Conservation (phyloP, 176 grass and related monocot genomes). For the Triticum monococcum region DNA sequence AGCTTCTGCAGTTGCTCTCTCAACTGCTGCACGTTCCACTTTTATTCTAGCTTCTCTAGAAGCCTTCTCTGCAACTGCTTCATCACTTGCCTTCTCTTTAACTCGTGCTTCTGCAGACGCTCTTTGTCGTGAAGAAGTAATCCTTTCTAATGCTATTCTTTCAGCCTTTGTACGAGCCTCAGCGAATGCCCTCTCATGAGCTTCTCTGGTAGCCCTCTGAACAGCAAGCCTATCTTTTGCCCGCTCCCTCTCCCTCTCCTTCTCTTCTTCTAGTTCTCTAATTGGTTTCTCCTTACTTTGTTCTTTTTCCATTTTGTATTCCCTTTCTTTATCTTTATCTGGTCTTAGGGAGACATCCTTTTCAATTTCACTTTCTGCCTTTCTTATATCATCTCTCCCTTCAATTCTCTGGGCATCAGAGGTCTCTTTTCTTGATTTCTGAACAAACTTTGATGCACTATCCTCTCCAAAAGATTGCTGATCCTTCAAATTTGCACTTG, state of each 20-base stretch:
- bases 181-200: constrained; percentile 66
- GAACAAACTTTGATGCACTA: constrained; percentile 24
- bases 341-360: constrained; percentile 16
- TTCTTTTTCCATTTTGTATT: constrained; percentile 50
- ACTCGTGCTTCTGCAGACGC: constrained; percentile 59
- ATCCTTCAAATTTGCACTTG: constrained; percentile 5
- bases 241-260: constrained; percentile 75
- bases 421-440: constrained; percentile 38
- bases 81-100: constrained; percentile 57
- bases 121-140: constrained; percentile 73
- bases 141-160: constrained; percentile 70
- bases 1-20: constrained; percentile 86
- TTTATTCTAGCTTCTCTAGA: constrained; percentile 76
- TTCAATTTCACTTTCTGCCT: constrained; percentile 31
- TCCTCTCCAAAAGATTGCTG: constrained; percentile 29
- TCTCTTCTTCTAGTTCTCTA: constrained; percentile 64
- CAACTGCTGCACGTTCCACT: constrained; percentile 88
- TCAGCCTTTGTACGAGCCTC: constrained; percentile 70
- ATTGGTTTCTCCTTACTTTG: constrained; percentile 46
- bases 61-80: constrained; percentile 55
- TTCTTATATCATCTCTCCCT: constrained; percentile 39
- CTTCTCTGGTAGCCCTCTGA: constrained; percentile 82
- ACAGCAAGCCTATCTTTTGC: constrained; percentile 88
- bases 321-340: constrained; percentile 54
- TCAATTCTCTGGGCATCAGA: constrained; percentile 35